Evolutionary conservation across 1,284 basidiomycete genomes (phyloP).

Genomic region (Malassezia japonica): DNA sequence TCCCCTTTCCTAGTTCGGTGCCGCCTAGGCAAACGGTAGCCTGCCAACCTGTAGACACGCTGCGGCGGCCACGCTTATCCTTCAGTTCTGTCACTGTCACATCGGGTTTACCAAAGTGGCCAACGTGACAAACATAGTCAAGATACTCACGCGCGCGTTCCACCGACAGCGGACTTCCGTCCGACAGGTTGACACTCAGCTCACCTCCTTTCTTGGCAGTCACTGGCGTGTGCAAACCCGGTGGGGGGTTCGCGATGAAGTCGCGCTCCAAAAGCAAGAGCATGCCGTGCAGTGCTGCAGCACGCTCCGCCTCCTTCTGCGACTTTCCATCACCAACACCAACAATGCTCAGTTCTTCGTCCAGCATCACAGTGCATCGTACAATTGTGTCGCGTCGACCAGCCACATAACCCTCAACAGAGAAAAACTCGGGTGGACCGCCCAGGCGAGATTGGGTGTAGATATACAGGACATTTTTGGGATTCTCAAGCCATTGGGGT

Average conservation of each 20-base stretch:
- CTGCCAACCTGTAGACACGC: constrained; percentile 57
- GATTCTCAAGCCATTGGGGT: constrained; percentile 25
- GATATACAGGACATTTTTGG: constrained; percentile 32
- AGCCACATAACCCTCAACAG: constrained; percentile 27
- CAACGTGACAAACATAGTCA: constrained; percentile 84
- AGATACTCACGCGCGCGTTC: constrained; percentile 80
- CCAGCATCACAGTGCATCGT: constrained; percentile 13
- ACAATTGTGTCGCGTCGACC: constrained; percentile 27
- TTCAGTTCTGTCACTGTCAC: constrained; percentile 47
- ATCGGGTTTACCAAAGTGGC: constrained; percentile 70
- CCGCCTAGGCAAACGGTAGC: constrained; percentile 72
- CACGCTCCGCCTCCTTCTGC: constrained; percentile 63
- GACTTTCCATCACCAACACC: constrained; percentile 57
- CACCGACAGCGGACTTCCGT: constrained; percentile 60
- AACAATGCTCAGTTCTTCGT: constrained; percentile 15
- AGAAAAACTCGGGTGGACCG: constrained; percentile 21
- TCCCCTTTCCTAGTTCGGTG: constrained; percentile 68
- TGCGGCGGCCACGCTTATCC: not conserved
- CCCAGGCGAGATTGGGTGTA: constrained; percentile 28
- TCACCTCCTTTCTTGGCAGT: constrained; percentile 49
- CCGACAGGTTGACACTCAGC: constrained; percentile 53
- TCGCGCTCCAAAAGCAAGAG: constrained; percentile 25
- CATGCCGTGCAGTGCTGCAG: constrained; percentile 53
- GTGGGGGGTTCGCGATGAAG: constrained; percentile 23
- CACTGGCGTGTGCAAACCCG: constrained; percentile 12